Evolutionary conservation across 2,329 filamentous ascomycete genomes (phyloP), one percentile per base, ranked within the genome.

Genomic region (Alternaria infectoria): DNA sequence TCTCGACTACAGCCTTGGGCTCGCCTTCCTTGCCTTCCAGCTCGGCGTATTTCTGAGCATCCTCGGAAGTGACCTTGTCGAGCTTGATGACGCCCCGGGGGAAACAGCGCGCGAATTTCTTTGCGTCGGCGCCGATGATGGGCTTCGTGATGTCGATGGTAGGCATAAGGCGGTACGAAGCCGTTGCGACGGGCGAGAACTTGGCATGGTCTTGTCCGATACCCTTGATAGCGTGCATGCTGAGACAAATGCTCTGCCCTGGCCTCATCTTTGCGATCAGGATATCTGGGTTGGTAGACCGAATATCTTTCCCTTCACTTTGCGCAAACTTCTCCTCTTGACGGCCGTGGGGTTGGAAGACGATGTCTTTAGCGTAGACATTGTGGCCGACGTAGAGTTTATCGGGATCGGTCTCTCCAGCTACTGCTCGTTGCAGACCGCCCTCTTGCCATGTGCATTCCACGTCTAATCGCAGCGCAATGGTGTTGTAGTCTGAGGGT

Each of bases 131-230:
- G 46, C 95, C 96, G 5, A 97, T 79, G 64, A 99, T 98, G 19
- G 96, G 96, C 71, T 87, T 84, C 47, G 86, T 84, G 76, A 99
- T 98, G 68, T 87, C 86, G 80, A 99, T 98, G 69, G 90, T 90
- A 8, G 96, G 96, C 76, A 99, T 83, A 19, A 99, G 87, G 54
- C 96, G 89, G 83, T 99, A 99, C 23, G 91, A 93, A 4, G 96
- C 96, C 1, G 96, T 97, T 4, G 95, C 94, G 36, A 98, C 96
- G 50, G 96, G 96, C 0, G 93, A 97, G 84, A 96, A 99, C 82
- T 99, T 99, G 72, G 96, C 91, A 80, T 99, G 96, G 81, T 99
- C 96, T 68, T 91, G 89, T 51, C 96, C 96, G 70, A 96, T 89
- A 64, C 96, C 96, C 83, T 97, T 97, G 83, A 97, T 90, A 83